These are phyloP conservation scores for Silene noctiflora DNA, from an alignment of 179 eudicot genomes.

Conservation along the genomic window DNA sequence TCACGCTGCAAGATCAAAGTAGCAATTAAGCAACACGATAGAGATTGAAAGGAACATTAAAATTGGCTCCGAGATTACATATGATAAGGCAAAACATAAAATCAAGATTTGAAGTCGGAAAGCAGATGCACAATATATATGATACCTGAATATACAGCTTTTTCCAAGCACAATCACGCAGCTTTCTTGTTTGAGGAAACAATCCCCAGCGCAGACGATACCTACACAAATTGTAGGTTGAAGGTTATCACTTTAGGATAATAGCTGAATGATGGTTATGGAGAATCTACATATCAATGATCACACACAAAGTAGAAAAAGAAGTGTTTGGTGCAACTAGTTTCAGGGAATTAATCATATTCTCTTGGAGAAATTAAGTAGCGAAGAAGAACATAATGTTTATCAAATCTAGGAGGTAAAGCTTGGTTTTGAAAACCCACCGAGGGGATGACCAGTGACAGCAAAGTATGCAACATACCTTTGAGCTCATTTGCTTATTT, in stretches of 20 bases:
- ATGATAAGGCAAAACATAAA: neutral
- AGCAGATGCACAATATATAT: neutral
- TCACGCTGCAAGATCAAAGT: slow-evolving; percentile 61
- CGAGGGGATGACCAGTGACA: neutral
- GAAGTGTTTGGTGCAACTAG: neutral
- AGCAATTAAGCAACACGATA: neutral
- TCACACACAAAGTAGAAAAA: neutral
- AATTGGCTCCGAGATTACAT: neutral
- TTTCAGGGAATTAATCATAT: neutral
- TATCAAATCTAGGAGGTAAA: neutral
- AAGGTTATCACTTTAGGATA: neutral
- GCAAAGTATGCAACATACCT: neutral
- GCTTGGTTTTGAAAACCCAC: neutral
- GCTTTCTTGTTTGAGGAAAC: slow-evolving; percentile 38
- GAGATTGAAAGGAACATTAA: neutral
- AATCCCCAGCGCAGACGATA: slow-evolving; percentile 66
- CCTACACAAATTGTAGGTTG: slow-evolving; percentile 27
- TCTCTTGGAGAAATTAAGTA: neutral
- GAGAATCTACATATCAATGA: neutral
- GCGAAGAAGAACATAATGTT: neutral
- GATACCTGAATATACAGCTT: slow-evolving; percentile 63
- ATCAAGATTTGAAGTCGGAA: neutral
- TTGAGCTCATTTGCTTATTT: neutral
- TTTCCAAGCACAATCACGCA: slow-evolving; percentile 71
- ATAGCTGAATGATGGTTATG: neutral